Evolutionary conservation across 768 basidiomycete genomes (phyloP).

Genomic region (Tulasnella sp.): DNA sequence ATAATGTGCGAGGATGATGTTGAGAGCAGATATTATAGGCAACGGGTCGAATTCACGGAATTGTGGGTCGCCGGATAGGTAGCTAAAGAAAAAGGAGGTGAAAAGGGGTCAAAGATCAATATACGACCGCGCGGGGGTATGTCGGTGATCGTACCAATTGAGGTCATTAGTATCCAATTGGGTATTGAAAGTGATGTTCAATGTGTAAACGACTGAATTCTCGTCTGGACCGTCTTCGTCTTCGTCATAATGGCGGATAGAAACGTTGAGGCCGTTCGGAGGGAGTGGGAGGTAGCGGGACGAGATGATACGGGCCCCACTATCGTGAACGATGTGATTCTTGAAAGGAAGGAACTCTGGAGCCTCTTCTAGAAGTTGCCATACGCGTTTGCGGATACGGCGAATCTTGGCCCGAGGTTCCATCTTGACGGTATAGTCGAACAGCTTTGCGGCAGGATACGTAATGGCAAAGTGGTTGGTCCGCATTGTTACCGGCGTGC

Average conservation of each 20-base stretch:
- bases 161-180: slow-evolving; percentile 46
- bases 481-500: slow-evolving; percentile 48
- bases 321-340: slow-evolving; percentile 49
- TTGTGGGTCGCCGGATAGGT: slow-evolving; percentile 52
- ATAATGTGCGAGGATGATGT: slow-evolving; percentile 56
- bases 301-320: slow-evolving; percentile 46
- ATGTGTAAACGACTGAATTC: slow-evolving; percentile 43
- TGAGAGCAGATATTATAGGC: slow-evolving; percentile 59
- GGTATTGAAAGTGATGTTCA: slow-evolving; percentile 44
- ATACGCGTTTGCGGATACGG: slow-evolving; percentile 48
- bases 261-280: slow-evolving; percentile 33
- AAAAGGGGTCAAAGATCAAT: slow-evolving; percentile 22
- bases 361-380: slow-evolving; percentile 50
- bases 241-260: slow-evolving; percentile 45
- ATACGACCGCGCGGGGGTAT: neutral
- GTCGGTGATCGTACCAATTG: slow-evolving; percentile 37
- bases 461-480: slow-evolving; percentile 61
- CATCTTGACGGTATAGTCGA: slow-evolving; percentile 46
- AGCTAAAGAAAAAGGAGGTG: slow-evolving; percentile 38
- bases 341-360: slow-evolving; percentile 39
- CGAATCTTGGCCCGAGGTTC: slow-evolving; percentile 39
- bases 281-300: slow-evolving; percentile 41
- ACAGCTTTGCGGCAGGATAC: slow-evolving; percentile 45
- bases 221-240: slow-evolving; percentile 40
- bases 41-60: slow-evolving; percentile 54